A percentile compares a stretch with the other conserved stretches of the same genome.
These are phyloP conservation scores for Tulasnella sp. DNA, from an alignment of 768 basidiomycete genomes.

Conservation along the genomic window DNA sequence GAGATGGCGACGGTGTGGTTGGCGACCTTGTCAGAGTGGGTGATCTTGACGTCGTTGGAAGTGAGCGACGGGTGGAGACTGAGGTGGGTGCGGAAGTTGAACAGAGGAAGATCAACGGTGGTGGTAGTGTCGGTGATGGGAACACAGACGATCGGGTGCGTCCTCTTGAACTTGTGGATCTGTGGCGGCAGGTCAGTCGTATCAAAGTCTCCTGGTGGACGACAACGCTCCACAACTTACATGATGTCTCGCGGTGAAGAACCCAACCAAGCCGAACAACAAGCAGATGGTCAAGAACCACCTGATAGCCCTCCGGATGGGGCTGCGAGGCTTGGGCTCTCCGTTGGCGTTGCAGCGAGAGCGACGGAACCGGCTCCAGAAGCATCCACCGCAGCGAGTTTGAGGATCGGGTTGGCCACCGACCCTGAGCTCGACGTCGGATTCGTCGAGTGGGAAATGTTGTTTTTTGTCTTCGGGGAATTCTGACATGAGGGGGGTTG, in stretches of 20 bases:
- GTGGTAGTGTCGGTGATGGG: slow-evolving; percentile 21
- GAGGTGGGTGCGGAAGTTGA: slow-evolving; percentile 15
- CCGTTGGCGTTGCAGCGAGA: not conserved
- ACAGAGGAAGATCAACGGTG: slow-evolving; percentile 21
- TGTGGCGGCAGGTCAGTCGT: not conserved
- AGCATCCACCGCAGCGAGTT: not conserved
- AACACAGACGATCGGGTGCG: slow-evolving; percentile 27
- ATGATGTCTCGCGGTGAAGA: slow-evolving; percentile 8
- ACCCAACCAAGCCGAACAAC: slow-evolving; percentile 19
- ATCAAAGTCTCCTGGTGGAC: not conserved
- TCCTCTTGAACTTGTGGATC: slow-evolving; percentile 1
- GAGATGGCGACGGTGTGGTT: slow-evolving; percentile 28
- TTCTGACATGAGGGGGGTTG: slow-evolving; percentile 31
- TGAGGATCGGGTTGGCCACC: slow-evolving; percentile 7
- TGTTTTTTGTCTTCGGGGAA: slow-evolving; percentile 22
- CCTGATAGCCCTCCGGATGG: slow-evolving; percentile 20
- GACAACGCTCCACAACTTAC: not conserved
- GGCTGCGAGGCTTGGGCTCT: slow-evolving; percentile 16
- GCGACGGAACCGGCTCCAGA: slow-evolving; percentile 19
- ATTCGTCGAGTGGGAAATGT: slow-evolving; percentile 20
- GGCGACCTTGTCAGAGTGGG: slow-evolving; percentile 32
- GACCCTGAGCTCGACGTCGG: slow-evolving; percentile 25
- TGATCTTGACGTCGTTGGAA: slow-evolving; percentile 26
- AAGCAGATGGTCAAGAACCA: slow-evolving; percentile 25
- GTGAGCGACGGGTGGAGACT: slow-evolving; percentile 29